Base-by-base conservation (phyloP, 2,329 filamentous ascomycete species). In the Sarocladium strictum region DNA sequence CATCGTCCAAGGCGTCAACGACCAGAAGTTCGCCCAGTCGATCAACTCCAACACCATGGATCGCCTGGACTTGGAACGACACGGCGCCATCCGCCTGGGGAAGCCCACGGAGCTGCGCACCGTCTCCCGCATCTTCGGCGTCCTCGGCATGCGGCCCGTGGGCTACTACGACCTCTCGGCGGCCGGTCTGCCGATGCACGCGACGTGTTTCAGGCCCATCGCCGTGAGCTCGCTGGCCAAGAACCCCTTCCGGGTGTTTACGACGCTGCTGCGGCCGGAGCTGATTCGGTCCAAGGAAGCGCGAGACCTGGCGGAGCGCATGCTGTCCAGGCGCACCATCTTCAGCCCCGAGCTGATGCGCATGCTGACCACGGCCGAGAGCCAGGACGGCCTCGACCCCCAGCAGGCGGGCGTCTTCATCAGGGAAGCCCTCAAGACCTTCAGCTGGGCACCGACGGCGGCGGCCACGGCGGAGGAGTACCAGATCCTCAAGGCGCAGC, bases 131-230 rank as follows among this genome's bases (percentile, higher is more conserved):
- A 63, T 79, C 50, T 78, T 79, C 56, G 66, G 66, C 1, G 54
- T 78, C 7, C 63, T 79, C 52, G 74, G 71, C 2, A 73, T 79
- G 70, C 60, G 71, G 26, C 70, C 77, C 0, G 76, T 79, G 1
- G 76, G 75, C 3, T 78, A 79, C 59, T 79, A 79, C 59, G 74
- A 80, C 54, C 65, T 79, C 2, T 68, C 68, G 0, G 58, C 69
- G 0, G 75, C 71, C 12, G 70, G 72, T 0, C 64, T 80, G 27
- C 77, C 76, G 0, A 69, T 79, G 65, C 75, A 79, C 56, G 76
- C 75, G 1, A 80, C 76, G 0, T 72, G 70, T 11, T 80, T 80
- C 59, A 69, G 77, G 2, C 75, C 76, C 1, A 66, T 61, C 2
- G 65, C 59, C 3, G 56, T 57, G 3, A 57, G 61, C 1, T 67